phyloP scores from a whole-genome alignment of 2,329 filamentous ascomycete genomes.

The Cladobotryum protrusum region DNA sequence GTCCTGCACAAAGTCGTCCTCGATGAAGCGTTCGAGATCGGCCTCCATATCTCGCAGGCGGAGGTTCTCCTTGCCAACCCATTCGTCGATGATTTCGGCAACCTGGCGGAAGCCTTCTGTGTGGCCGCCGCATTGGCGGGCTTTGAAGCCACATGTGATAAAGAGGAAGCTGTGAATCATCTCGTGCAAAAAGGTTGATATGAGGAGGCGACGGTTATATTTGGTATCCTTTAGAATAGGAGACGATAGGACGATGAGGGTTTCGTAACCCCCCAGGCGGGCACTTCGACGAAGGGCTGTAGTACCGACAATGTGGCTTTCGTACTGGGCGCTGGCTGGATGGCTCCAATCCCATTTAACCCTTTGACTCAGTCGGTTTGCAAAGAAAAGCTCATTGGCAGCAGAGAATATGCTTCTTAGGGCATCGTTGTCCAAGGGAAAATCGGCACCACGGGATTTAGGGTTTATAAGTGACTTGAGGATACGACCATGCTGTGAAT shows the following conservation, averaged over 20 bases:
- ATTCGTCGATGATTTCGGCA: conserved; percentile 53
- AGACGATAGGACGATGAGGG: conserved; percentile 54
- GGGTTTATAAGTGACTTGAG: conserved; percentile 51
- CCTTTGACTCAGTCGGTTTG: conserved; percentile 47
- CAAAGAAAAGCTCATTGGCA: conserved; percentile 58
- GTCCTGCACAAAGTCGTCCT: conserved; percentile 11
- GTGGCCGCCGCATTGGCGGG: conserved; percentile 51
- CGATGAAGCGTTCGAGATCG: conserved; percentile 49
- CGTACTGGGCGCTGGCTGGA: conserved; percentile 42
- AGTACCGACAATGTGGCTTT: conserved; percentile 53
- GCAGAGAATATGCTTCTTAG: conserved; percentile 54
- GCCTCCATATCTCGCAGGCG: conserved; percentile 56
- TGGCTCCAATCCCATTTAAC: conserved; percentile 59
- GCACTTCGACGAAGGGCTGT: conserved; percentile 50
- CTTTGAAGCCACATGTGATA: conserved; percentile 53
- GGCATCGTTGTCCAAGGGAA: conserved; percentile 51
- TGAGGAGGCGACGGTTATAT: conserved; percentile 55
- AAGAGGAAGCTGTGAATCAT: conserved; percentile 63
- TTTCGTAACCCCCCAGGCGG: conserved; percentile 49
- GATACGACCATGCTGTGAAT: conserved; percentile 51
- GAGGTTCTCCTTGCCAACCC: conserved; percentile 51
- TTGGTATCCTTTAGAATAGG: conserved; percentile 49
- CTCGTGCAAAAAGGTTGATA: conserved; percentile 61
- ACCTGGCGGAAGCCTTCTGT: conserved; percentile 55
- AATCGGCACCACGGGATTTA: conserved; percentile 38